Evolutionary conservation across 805 yeast genomes (phyloP).

Genomic region (Wickerhamomyces silvicola): DNA sequence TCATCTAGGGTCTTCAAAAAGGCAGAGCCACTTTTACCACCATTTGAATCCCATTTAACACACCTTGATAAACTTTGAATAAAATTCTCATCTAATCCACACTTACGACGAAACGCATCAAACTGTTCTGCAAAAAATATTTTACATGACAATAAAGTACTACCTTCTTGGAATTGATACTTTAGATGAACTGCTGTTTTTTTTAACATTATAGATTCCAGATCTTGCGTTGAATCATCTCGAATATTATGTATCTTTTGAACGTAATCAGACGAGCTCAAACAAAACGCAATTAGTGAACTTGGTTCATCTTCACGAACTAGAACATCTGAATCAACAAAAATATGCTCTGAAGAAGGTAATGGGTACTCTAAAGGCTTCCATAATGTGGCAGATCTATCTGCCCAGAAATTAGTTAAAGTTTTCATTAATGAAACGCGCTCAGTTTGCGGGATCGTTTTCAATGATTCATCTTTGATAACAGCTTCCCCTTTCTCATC

Average conservation of each 20-base stretch:
- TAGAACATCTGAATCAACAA: conserved; percentile 88
- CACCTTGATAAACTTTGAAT: conserved; percentile 90
- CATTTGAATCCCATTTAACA: conserved; percentile 90
- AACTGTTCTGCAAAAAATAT: conserved; percentile 94
- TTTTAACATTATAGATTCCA: conserved; percentile 71
- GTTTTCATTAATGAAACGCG: conserved; percentile 74
- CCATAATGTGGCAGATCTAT: conserved; percentile 93
- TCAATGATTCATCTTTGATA: conserved; percentile 11
- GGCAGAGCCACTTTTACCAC: conserved; percentile 95
- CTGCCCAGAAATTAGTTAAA: conserved; percentile 93
- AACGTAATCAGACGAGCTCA: conserved; percentile 77
- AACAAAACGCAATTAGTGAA: conserved; percentile 87
- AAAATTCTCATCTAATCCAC: conserved; percentile 69
- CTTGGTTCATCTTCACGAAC: conserved; percentile 96
- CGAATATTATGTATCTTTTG: conserved; percentile 42
- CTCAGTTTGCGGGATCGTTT: conserved; percentile 44
- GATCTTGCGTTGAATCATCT: conserved; percentile 10
- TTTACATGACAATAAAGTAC: conserved; percentile 80
- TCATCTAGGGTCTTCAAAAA: conserved; percentile 90
- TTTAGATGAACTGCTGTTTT: conserved; percentile 85
- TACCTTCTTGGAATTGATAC: conserved; percentile 86
- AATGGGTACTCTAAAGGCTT: conserved; percentile 85
- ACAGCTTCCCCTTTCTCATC: conserved; percentile 8
- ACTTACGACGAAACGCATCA: conserved; percentile 83
- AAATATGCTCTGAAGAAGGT: conserved; percentile 73